A percentile compares a stretch with the other conserved stretches of the same genome.
These are phyloP conservation scores for Lolium rigidum DNA, from an alignment of 176 grass and related monocot species.

Conservation along the genomic window DNA sequence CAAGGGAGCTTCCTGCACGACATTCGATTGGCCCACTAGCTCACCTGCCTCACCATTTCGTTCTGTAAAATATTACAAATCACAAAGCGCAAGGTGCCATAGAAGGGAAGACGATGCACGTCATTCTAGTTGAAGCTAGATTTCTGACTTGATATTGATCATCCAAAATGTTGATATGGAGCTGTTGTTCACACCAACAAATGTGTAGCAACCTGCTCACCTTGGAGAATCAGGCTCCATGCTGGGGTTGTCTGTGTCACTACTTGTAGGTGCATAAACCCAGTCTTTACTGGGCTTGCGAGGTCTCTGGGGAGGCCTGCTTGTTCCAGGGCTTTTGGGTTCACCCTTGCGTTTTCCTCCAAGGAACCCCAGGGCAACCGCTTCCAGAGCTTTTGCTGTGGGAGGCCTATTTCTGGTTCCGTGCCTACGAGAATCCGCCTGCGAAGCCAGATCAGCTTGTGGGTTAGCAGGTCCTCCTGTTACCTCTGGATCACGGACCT, in stretches of 20 bases:
- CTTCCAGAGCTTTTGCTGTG: slow-evolving; percentile 82
- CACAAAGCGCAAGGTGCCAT: background rate
- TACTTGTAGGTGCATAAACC: background rate
- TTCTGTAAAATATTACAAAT: slow-evolving; percentile 24
- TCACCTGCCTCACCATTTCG: background rate
- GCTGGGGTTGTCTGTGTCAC: slow-evolving; percentile 37
- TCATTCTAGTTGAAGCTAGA: background rate
- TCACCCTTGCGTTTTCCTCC: slow-evolving; percentile 70
- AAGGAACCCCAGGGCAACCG: slow-evolving; percentile 80
- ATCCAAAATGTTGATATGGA: background rate
- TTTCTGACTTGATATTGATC: slow-evolving; percentile 16
- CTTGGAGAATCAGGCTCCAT: slow-evolving; percentile 27
- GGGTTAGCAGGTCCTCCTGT: slow-evolving; percentile 21
- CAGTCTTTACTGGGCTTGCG: slow-evolving; percentile 46
- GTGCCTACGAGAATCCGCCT: slow-evolving; percentile 57
- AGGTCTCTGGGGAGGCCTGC: slow-evolving; percentile 47
- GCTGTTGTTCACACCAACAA: background rate
- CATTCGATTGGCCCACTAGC: background rate
- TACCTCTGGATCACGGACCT: slow-evolving; percentile 23
- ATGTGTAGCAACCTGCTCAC: background rate
- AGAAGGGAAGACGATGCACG: background rate
- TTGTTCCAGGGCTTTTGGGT: slow-evolving; percentile 36
- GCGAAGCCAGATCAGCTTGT: slow-evolving; percentile 42
- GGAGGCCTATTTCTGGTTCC: slow-evolving; percentile 91
- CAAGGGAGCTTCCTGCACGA: background rate